Conservation (phyloP, 1,284 basidiomycete genomes). For the Microstroma glucosiphilum region DNA sequence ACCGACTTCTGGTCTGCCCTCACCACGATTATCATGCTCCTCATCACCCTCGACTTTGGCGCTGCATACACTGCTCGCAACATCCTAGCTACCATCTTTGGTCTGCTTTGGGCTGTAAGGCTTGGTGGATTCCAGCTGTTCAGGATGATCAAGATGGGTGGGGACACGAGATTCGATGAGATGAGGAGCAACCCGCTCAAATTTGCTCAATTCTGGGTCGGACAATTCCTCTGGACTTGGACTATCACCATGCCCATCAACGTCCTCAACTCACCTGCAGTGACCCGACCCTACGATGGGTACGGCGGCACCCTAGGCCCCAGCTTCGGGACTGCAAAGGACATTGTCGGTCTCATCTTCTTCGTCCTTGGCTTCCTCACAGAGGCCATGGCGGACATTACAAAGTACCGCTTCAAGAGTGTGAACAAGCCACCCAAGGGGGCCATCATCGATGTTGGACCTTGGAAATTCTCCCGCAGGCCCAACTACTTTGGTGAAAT, state of each 20-base stretch:
- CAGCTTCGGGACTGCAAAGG: slow-evolving; percentile 51
- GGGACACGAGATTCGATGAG: slow-evolving; percentile 45
- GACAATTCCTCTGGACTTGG: slow-evolving; percentile 42
- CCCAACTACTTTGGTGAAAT: slow-evolving; percentile 72
- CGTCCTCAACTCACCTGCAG: slow-evolving; percentile 38
- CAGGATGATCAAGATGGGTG: slow-evolving; percentile 45
- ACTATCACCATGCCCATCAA: slow-evolving; percentile 35
- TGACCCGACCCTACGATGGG: slow-evolving; percentile 11
- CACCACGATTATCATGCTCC: slow-evolving; percentile 42
- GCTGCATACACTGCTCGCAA: slow-evolving; percentile 59
- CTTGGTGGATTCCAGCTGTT: slow-evolving; percentile 45
- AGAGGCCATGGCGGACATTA: slow-evolving; percentile 62
- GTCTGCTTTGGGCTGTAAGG: slow-evolving; percentile 55
- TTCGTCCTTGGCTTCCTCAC: slow-evolving; percentile 62
- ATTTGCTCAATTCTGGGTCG: slow-evolving; percentile 30
- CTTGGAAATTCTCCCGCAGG: slow-evolving; percentile 52
- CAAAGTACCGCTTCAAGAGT: slow-evolving; percentile 55
- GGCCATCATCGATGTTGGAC: slow-evolving; percentile 33
- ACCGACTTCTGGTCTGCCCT: slow-evolving; percentile 42
- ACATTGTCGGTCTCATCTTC: slow-evolving; percentile 65
- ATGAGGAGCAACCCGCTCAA: slow-evolving; percentile 37
- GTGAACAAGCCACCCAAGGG: slow-evolving; percentile 31
- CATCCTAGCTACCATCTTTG: slow-evolving; percentile 56
- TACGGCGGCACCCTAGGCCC: slow-evolving; percentile 23
- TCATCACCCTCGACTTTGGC: slow-evolving; percentile 28